phyloP scores from a whole-genome alignment of 176 grass and related monocot genomes.

The Tillandsia leiboldiana region DNA sequence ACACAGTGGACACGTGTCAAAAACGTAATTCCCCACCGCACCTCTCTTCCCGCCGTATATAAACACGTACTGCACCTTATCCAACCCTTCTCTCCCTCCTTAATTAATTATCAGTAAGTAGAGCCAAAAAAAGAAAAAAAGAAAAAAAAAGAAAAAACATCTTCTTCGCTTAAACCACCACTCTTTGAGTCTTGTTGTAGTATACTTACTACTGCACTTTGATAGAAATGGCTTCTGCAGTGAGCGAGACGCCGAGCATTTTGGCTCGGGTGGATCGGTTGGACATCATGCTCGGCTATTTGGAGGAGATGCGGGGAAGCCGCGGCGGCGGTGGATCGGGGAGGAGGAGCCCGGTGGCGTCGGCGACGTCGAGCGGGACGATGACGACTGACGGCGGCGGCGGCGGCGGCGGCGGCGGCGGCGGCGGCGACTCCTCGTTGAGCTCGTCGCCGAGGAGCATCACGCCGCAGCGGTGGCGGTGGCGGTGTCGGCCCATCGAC shows the following conservation, averaged over 20 bases:
- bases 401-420: conserved; percentile 4
- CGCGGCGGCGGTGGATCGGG: neutral
- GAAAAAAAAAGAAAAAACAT: no score
- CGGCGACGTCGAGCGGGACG: conserved; percentile 9
- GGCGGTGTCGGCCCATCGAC: conserved; percentile 24
- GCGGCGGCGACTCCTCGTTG: conserved; percentile 13
- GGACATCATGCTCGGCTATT: neutral
- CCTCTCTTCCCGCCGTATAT: neutral
- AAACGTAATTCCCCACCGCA: neutral
- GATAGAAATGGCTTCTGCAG: neutral
- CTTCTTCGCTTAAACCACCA: neutral
- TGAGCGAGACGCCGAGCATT: neutral
- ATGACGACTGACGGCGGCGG: neutral
- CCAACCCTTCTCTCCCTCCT: neutral
- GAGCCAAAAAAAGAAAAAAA: no score
- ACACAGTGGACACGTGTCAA: neutral
- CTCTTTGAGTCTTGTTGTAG: neutral
- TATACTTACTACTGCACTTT: neutral
- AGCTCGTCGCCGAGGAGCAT: conserved; percentile 29
- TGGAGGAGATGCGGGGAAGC: neutral
- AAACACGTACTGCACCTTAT: neutral
- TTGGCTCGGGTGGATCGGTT: neutral
- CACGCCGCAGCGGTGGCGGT: neutral
- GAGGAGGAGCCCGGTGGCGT: neutral
- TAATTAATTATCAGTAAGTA: no score